Evolutionary conservation across 202 grass and related monocot species (phyloP).

Genomic region (Setaria viridis): DNA sequence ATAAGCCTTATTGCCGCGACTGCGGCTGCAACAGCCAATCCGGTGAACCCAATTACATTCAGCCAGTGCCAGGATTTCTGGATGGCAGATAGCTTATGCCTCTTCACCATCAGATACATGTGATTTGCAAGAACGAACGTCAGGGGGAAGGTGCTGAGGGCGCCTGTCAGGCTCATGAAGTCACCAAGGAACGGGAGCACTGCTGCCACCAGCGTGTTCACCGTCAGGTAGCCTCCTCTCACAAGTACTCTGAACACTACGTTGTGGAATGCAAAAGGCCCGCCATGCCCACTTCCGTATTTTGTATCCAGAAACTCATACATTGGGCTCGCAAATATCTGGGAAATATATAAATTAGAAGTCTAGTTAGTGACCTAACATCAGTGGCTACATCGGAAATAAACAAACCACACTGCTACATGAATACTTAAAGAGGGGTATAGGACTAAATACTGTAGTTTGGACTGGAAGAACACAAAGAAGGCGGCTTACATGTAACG

Average conservation of each 20-base stretch:
- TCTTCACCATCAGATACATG: slow-evolving; percentile 88
- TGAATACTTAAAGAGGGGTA: background rate
- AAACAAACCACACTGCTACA: background rate
- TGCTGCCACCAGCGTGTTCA: slow-evolving; percentile 90
- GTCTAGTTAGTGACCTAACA: background rate
- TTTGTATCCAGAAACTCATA: slow-evolving; percentile 93
- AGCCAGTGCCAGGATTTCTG: slow-evolving; percentile 92
- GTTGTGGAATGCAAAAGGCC: slow-evolving; percentile 80
- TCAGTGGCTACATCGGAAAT: background rate
- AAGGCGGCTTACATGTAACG: slow-evolving; percentile 67
- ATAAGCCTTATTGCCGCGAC: slow-evolving; percentile 86
- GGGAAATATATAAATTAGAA: background rate
- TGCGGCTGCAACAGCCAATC: slow-evolving; percentile 62
- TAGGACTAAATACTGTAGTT: background rate
- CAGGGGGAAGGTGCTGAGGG: slow-evolving; percentile 90
- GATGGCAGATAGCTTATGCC: slow-evolving; percentile 60
- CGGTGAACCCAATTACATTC: slow-evolving; percentile 75
- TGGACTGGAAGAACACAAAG: background rate
- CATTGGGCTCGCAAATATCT: slow-evolving; percentile 99
- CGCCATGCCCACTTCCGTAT: slow-evolving; percentile 69
- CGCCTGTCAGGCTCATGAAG: slow-evolving; percentile 97
- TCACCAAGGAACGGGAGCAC: slow-evolving; percentile 86
- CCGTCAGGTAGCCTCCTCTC: slow-evolving; percentile 80
- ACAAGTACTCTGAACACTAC: slow-evolving; percentile 73
- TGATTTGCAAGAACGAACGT: slow-evolving; percentile 96